A percentile compares a stretch with the other conserved stretches of the same genome.
These are phyloP conservation scores for Hydnomerulius pinastri DNA, from an alignment of 768 basidiomycete genomes.

Conservation along the genomic window DNA sequence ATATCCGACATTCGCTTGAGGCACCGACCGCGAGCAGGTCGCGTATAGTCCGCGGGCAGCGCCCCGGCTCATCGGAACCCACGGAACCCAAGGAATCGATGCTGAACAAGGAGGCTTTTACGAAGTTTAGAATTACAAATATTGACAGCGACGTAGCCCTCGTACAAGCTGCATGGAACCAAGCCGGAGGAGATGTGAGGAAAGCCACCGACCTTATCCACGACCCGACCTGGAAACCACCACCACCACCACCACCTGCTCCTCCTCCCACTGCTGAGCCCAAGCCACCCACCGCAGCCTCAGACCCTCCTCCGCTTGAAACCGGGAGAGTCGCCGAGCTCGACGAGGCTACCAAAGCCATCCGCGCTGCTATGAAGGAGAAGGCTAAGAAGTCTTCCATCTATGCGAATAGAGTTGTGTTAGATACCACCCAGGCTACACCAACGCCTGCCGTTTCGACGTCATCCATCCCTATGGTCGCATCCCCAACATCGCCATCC, in stretches of 20 bases:
- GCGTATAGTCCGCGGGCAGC: conserved; percentile 57
- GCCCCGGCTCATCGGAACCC: conserved; percentile 33
- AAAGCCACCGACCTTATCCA: conserved; percentile 59
- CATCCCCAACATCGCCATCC: conserved; percentile 40
- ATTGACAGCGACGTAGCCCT: conserved; percentile 40
- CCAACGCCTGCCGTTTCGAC: conserved; percentile 31
- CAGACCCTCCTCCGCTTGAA: conserved; percentile 29
- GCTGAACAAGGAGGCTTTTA: conserved; percentile 39
- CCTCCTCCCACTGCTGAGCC: conserved; percentile 23
- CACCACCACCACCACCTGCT: no score
- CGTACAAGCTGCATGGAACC: conserved; percentile 68
- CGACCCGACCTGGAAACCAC: conserved; percentile 59
- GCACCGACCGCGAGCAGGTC: conserved; percentile 41
- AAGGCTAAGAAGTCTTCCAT: conserved; percentile 84
- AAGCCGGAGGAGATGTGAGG: conserved; percentile 60
- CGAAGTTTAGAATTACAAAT: conserved; percentile 63
- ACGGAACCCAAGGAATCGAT: conserved; percentile 23
- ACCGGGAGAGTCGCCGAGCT: conserved; percentile 70
- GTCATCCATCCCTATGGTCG: conserved; percentile 32
- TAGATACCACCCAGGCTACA: conserved; percentile 49
- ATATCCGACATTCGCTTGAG: conserved; percentile 41
- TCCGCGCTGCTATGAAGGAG: conserved; percentile 64
- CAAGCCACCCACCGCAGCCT: conserved; percentile 9
- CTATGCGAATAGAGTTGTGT: conserved; percentile 63
- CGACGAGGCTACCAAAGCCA: conserved; percentile 72